Percentiles rank a stretch among this genome's conserved stretches.
Evolutionary conservation across 805 yeast species (phyloP).

Genomic region (Lachancea kluyveri): DNA sequence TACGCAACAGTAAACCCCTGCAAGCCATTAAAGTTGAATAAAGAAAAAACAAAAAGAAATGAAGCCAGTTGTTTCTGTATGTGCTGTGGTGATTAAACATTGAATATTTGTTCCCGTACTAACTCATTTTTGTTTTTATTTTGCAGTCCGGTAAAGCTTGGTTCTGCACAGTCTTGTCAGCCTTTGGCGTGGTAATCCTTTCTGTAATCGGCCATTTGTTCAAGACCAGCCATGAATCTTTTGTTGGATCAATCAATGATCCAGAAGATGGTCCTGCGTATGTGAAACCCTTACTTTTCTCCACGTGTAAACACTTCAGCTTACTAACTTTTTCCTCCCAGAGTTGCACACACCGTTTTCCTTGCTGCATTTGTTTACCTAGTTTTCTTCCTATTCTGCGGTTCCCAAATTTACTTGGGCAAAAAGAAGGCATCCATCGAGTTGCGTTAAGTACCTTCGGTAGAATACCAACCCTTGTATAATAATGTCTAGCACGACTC

Average conservation of each 20-base stretch:
- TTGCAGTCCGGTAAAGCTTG: constrained; percentile 76
- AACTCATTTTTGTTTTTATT: constrained; percentile 1
- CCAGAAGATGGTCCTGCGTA: constrained; percentile 88
- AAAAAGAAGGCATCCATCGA: constrained; percentile 63
- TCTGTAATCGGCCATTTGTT: constrained; percentile 81
- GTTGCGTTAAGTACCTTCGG: constrained; percentile 25
- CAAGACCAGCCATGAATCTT: constrained; percentile 74
- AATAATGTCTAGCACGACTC: no score
- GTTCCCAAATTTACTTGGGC: constrained; percentile 66
- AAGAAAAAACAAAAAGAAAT: constrained; percentile 17
- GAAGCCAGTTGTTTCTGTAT: constrained; percentile 45
- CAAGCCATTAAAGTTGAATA: no score
- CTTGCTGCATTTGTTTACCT: constrained; percentile 83
- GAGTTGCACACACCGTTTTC: constrained; percentile 84
- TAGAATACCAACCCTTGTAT: no score
- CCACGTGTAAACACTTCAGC: not conserved
- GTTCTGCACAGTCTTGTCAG: constrained; percentile 90
- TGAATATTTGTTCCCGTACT: constrained; percentile 1
- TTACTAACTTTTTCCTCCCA: constrained; percentile 14
- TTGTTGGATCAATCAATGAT: constrained; percentile 86
- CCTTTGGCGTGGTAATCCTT: constrained; percentile 84
- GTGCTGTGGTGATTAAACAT: constrained; percentile 15
- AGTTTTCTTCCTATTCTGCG: constrained; percentile 81
- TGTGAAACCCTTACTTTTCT: constrained; percentile 24
- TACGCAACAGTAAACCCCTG: no score